Percentiles rank a stretch among this genome's conserved stretches.
Conservation (phyloP, 108 stramenopile genomes). For the Cyclotella baltica region DNA sequence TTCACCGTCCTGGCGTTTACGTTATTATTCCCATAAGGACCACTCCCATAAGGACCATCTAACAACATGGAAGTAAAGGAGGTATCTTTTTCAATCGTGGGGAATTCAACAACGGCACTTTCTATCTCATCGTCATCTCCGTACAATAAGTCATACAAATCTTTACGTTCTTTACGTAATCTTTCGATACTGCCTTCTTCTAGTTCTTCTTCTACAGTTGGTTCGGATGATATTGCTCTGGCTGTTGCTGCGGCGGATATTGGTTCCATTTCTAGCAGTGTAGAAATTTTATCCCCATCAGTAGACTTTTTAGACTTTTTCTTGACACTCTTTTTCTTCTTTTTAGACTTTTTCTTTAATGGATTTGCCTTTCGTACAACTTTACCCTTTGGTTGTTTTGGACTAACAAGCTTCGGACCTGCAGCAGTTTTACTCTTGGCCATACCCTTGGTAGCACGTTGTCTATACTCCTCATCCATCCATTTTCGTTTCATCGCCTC, state of each 20-base stretch:
- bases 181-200: constrained; percentile 71
- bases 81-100: neutral
- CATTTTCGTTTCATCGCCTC: constrained; percentile 86
- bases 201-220: constrained; percentile 20
- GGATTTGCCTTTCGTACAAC: constrained; percentile 15
- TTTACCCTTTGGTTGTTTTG: constrained; percentile 38
- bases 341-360: constrained; percentile 18
- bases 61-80: neutral
- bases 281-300: neutral
- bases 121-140: constrained; percentile 66
- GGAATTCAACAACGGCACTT: constrained; percentile 9
- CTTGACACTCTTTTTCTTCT: constrained; percentile 26
- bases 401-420: constrained; percentile 10
- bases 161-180: constrained; percentile 79
- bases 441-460: constrained; percentile 72
- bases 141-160: constrained; percentile 85
- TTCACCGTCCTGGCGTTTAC: neutral
- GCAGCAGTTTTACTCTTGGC: constrained; percentile 39
- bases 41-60: constrained; percentile 4
- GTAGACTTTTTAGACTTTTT: constrained; percentile 15
- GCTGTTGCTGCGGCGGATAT: constrained; percentile 12
- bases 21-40: constrained; percentile 10
- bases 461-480: constrained; percentile 80
- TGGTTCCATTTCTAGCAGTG: constrained; percentile 18
- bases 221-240: neutral